Evolutionary conservation across 2,329 filamentous ascomycete species (phyloP).

Genomic region (Sporothrix inflata): DNA sequence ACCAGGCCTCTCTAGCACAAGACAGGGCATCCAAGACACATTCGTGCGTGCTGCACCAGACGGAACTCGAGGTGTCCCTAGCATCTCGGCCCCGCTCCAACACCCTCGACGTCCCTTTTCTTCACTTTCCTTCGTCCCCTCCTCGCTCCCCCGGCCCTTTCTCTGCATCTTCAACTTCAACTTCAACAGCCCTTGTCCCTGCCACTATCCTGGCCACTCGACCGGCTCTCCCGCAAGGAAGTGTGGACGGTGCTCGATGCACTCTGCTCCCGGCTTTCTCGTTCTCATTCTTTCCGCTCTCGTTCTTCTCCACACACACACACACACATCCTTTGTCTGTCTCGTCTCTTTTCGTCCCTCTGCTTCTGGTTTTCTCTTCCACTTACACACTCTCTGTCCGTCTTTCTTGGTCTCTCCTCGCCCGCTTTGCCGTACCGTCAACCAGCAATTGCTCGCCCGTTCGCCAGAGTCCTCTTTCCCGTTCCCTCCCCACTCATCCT

Average conservation of each 20-base stretch:
- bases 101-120: neutral
- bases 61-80: neutral
- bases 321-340: neutral
- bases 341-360: conserved; percentile 15
- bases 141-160: conserved; percentile 28
- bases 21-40: neutral
- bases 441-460: neutral
- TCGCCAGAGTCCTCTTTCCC: conserved; percentile 33
- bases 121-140: conserved; percentile 37
- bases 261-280: conserved; percentile 18
- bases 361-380: conserved; percentile 8
- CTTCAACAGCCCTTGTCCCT: conserved; percentile 27
- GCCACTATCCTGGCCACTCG: conserved; percentile 33
- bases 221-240: conserved; percentile 24
- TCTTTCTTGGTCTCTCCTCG: neutral
- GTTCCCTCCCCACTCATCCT: conserved; percentile 35
- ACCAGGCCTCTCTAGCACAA: neutral
- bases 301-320: conserved; percentile 22
- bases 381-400: neutral
- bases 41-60: neutral
- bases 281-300: conserved; percentile 26
- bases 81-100: neutral
- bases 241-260: conserved; percentile 1
- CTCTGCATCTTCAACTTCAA: conserved; percentile 21
- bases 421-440: neutral